Base-by-base conservation (phyloP, 345 rosid species). In the Euclidium syriacum region DNA sequence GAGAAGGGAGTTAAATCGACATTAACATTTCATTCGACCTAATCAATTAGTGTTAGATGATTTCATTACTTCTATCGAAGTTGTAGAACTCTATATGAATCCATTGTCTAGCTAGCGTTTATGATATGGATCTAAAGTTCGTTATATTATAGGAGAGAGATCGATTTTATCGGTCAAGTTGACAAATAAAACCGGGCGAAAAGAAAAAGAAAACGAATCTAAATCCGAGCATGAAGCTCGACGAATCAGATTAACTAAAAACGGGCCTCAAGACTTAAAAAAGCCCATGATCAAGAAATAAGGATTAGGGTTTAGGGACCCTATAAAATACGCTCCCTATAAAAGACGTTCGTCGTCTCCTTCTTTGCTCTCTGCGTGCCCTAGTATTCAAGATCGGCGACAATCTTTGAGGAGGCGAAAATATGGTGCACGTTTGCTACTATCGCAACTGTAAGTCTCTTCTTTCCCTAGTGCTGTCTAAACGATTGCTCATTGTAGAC, bases 341-440 rank as follows among this genome's bases (percentile, higher is more conserved):
- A 40, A 52, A 69, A 0, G 0, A 0, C 2, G 6, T 34, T 0
- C 9, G 1, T 17, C 59, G 46, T 50, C 64, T 30, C 50, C 2
- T 3, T 4, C 22, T 0, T 3, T 5, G 2, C 52, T 18, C 59
- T 17, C 65, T 58, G 48, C 59, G 66, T 50, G 66, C 33, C 60
- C 46, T 68, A 67, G 65, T 49, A 20, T 22, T 41, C 35, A 36
- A 58, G 43, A 36, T 38, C 64, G 63, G 62, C 62, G 74, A 19
- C 10, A 38, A 0, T 14, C 42, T 15, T 16, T 57, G 34, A 71
- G 66, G 22, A 59, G 72, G 29, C 52, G 51, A 27, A 66, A 22
- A 40, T 16, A 81, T 78, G 83, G 85, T 81, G 57, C 75, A 81
- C 74, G 83, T 78, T 63, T 51, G 72, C 48, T 78, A 73, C 69